Percentiles rank a stretch among this genome's conserved stretches.
phyloP scores from a whole-genome alignment of 805 yeast genomes.

The Zygoascus biomembranicola region DNA sequence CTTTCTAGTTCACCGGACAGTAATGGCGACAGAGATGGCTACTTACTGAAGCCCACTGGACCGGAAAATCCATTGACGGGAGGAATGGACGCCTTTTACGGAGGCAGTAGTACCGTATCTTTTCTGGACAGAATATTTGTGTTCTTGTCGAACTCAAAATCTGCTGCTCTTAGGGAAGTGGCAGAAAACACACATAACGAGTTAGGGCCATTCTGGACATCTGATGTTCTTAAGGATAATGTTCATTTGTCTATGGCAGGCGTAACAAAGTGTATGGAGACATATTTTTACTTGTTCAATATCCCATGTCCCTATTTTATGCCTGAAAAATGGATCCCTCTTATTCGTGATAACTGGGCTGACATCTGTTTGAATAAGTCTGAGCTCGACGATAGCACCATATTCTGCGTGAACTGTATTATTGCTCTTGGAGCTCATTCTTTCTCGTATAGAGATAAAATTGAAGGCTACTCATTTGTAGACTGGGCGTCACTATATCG shows the following conservation, averaged over 20 bases:
- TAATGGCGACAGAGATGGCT: too few species aligned
- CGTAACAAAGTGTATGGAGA: constrained; percentile 3
- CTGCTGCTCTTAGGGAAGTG: neutral
- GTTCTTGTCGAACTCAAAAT: neutral
- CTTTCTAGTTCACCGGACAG: neutral
- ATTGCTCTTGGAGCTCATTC: neutral
- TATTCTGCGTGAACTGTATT: neutral
- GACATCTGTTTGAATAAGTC: neutral
- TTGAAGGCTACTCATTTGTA: neutral
- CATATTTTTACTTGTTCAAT: neutral
- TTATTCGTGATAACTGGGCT: neutral
- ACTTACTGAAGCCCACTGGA: too few species aligned
- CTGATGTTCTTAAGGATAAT: neutral
- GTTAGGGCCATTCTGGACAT: too few species aligned
- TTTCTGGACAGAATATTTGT: constrained; percentile 6
- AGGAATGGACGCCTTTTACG: constrained; percentile 1
- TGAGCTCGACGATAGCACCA: neutral
- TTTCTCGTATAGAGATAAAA: neutral
- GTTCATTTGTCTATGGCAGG: neutral
- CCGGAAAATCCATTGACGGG: neutral
- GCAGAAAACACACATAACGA: neutral
- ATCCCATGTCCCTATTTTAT: neutral
- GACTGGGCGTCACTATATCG: constrained; percentile 2
- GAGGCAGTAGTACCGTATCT: constrained; percentile 3
- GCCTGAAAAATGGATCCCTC: constrained; percentile 3